These are phyloP conservation scores for Blastobotrys chiropterorum DNA, from an alignment of 805 yeast species.

Conservation along the genomic window DNA sequence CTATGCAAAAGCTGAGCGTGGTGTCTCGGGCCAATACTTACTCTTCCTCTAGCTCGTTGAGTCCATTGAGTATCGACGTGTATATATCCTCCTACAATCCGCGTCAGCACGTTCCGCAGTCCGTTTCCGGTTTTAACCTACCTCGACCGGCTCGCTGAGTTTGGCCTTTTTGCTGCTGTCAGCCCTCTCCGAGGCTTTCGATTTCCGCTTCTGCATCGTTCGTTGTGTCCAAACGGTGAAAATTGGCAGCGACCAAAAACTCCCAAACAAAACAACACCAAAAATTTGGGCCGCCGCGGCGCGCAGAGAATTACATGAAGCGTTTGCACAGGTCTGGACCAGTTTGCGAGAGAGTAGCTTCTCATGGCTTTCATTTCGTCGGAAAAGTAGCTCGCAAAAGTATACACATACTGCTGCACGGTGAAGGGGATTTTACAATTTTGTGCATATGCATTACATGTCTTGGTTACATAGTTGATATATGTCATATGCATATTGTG, in stretches of 20 bases:
- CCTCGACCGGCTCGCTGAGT: neutral
- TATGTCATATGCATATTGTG: too few relatives aligned
- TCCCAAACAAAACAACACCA: neutral
- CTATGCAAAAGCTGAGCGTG: neutral
- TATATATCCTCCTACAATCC: neutral
- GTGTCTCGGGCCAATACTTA: neutral
- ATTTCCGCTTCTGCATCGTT: neutral
- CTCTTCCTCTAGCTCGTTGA: constrained; percentile 2
- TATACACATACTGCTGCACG: too few relatives aligned
- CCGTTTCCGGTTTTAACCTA: neutral
- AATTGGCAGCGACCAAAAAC: neutral
- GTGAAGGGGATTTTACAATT: too few relatives aligned
- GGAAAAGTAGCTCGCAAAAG: too few relatives aligned
- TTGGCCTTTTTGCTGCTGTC: neutral
- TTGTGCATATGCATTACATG: too few relatives aligned
- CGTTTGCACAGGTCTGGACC: too few relatives aligned
- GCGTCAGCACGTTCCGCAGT: neutral
- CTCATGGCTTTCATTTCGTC: too few relatives aligned
- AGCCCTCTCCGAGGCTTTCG: neutral
- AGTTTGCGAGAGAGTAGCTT: too few relatives aligned
- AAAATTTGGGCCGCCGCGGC: neutral
- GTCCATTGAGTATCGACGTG: neutral
- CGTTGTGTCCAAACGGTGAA: neutral
- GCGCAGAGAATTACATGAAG: neutral
- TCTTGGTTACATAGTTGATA: too few relatives aligned